Conservation (phyloP, 345 rosid species). For the Kernera saxatilis region DNA sequence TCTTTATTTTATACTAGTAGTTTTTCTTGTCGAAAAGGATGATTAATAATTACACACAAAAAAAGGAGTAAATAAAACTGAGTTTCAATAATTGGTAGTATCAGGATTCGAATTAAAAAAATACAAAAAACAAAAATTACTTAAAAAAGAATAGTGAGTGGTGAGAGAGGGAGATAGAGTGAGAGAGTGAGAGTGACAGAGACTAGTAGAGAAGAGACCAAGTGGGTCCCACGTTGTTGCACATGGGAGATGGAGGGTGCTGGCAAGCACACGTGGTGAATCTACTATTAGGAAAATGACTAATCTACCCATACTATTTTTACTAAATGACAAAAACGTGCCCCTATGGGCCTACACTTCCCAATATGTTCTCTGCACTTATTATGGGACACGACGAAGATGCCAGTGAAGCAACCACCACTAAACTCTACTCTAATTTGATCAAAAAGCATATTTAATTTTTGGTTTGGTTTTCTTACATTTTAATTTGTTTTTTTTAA, state of each 20-base stretch:
- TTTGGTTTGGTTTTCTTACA: not conserved
- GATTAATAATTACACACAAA: not conserved
- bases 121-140: not conserved
- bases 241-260: conserved; percentile 25
- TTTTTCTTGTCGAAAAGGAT: not conserved
- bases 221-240: conserved; percentile 24
- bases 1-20: not conserved
- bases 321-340: conserved; percentile 15
- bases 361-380: conserved; percentile 30
- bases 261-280: conserved; percentile 11
- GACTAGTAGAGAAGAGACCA: conserved; percentile 12
- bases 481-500: too few relatives aligned
- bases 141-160: conserved; percentile 17
- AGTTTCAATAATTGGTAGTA: conserved; percentile 7
- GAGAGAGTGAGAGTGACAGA: conserved; percentile 25
- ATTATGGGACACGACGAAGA: conserved; percentile 25
- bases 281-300: not conserved
- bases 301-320: conserved; percentile 17
- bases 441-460: not conserved
- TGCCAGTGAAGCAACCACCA: conserved; percentile 27
- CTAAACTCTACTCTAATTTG: conserved; percentile 18
- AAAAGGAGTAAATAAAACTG: not conserved
- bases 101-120: not conserved
- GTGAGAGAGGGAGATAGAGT: conserved; percentile 26
- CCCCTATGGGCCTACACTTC: conserved; percentile 15